Evolutionary conservation across 2,329 filamentous ascomycete species (phyloP), one percentile per base, ranked within the genome.

Genomic region (Exophiala sp.): DNA sequence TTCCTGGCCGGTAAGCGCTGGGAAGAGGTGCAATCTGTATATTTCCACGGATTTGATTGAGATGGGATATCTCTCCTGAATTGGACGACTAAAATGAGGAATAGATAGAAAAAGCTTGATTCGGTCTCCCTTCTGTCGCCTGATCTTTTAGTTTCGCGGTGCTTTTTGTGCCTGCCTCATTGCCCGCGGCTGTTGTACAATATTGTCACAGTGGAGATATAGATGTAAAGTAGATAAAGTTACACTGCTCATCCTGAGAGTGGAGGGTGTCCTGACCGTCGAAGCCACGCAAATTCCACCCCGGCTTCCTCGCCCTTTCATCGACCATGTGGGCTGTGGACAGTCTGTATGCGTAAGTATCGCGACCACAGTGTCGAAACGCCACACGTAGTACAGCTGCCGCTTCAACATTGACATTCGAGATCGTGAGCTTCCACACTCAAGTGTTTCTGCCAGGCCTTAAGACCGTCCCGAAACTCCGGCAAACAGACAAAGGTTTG

Each of bases 91-190:
- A 19, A 22, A 38, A 38, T 9, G 19, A 22, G 16, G 19, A 19
- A 38, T 38, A 38, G 13, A 38, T 38, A 38, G 35, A 38, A 38
- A 38, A 38, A 32, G 11, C n/a, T 32, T n/a, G 3, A n/a, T n/a
- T 7, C 29, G n/a, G 29, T 32, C 29, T 32, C n/a, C 29, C 29
- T 32, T 7, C 6, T 9, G 29, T 32, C 11, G 24, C 24, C 10
- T 6, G 24, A 27, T 5, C 5, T 27, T 27, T 10, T 27, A 27
- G 24, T 27, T 27, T 5, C 6, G 5, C 24, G 5, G 10, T 27
- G n/a, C 24, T 27, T 27, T 5, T 27, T 27, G 24, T 27, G 24
- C 24, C 24, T 10, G 24, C 24, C 5, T 27, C 5, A 6, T 27
- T 27, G 24, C 24, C 6, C 11, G 6, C 6, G 29, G 29, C 6